phyloP scores from a whole-genome alignment of 176 grass and related monocot species.

The Carex littledalei region DNA sequence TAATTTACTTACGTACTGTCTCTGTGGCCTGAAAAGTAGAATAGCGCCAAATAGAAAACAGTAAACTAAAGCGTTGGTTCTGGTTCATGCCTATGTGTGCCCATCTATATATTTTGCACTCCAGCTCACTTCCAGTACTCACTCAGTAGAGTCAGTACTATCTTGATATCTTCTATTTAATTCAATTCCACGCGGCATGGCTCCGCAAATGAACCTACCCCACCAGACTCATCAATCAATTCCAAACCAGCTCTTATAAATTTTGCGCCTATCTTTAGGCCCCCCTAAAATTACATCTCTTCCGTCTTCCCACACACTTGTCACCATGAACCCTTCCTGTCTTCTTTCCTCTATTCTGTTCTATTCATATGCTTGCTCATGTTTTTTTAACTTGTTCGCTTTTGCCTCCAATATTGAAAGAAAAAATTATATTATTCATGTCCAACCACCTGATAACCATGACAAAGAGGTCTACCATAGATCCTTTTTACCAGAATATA shows the following conservation, averaged over 20 bases:
- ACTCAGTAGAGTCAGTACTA: no score
- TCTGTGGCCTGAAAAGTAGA: background rate
- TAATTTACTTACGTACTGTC: constrained; percentile 10
- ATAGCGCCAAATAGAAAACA: constrained; percentile 14
- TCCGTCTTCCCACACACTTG: no score
- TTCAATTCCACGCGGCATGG: constrained; percentile 19
- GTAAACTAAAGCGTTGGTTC: background rate
- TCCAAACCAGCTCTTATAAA: constrained; percentile 6
- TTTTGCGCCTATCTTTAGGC: constrained; percentile 15
- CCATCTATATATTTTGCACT: constrained; percentile 22
- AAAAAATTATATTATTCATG: constrained; percentile 80
- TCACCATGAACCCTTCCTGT: constrained; percentile 6
- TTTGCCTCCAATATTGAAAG: constrained; percentile 35
- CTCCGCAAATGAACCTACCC: background rate
- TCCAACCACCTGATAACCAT: constrained; percentile 15
- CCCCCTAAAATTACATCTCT: background rate
- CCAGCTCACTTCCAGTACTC: constrained; percentile 47
- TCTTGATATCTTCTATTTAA: background rate
- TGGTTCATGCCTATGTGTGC: constrained; percentile 21
- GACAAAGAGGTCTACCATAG: constrained; percentile 48
- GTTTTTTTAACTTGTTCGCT: background rate
- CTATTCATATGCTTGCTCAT: background rate
- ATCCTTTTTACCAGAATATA: constrained; percentile 52
- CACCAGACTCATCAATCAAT: background rate
- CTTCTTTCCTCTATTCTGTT: background rate